phyloP scores from a whole-genome alignment of 371 early-diverging fungal species.

The Mucor saturninus region DNA sequence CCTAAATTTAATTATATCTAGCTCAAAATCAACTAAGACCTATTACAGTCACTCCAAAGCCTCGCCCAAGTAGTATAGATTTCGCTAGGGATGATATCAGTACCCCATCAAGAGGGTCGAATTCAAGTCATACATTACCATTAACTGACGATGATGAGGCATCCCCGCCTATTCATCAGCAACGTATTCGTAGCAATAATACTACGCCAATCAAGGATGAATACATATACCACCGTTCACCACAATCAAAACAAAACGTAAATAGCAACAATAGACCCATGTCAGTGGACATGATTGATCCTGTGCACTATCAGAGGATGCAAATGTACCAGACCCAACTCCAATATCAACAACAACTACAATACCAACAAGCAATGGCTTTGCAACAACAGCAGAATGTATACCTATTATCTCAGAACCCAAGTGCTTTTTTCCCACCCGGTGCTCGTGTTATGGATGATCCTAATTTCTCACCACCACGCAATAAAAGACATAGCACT shows the following conservation, averaged over 20 bases:
- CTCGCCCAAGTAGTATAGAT: slow-evolving; percentile 1
- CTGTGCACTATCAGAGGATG: slow-evolving; percentile 16
- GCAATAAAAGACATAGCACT: not conserved
- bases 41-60: not conserved
- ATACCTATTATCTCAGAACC: slow-evolving; percentile 9
- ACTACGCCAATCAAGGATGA: not conserved
- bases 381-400: slow-evolving; percentile 10
- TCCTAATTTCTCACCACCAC: not conserved
- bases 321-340: slow-evolving; percentile 12
- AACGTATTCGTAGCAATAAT: not conserved
- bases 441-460: not conserved
- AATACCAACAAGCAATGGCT: slow-evolving; percentile 5
- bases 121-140: slow-evolving; percentile 7
- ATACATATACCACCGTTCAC: not conserved
- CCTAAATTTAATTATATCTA: not conserved
- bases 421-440: not conserved
- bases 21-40: not conserved
- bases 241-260: not conserved
- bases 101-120: slow-evolving; percentile 10
- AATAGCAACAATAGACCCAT: not conserved
- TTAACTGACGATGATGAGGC: slow-evolving; percentile 12
- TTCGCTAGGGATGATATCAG: slow-evolving; percentile 2
- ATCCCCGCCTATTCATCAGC: not conserved
- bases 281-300: slow-evolving; percentile 12
- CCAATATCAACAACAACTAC: slow-evolving; percentile 12